Conservation (phyloP, 352 stramenopile species). For the Globisporangium cystogenes region DNA sequence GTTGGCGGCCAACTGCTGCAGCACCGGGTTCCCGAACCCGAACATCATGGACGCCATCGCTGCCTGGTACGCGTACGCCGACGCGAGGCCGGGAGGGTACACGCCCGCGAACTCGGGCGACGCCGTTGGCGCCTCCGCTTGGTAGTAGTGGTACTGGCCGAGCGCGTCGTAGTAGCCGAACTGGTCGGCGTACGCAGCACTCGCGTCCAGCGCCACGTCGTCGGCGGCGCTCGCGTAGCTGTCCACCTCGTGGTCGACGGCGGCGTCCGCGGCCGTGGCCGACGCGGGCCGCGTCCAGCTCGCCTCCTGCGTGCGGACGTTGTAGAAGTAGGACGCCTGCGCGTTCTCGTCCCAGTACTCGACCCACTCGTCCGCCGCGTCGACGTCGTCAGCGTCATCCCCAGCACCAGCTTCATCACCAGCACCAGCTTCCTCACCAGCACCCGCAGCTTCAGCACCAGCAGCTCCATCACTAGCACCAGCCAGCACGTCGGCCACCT, state of each 20-base stretch:
- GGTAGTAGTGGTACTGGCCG: constrained; percentile 83
- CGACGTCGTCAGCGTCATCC: constrained; percentile 5
- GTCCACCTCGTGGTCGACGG: constrained; percentile 40
- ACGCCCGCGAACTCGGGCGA: constrained; percentile 20
- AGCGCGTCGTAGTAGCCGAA: constrained; percentile 80
- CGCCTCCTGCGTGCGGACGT: constrained; percentile 82
- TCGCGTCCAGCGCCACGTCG: too few relatives aligned
- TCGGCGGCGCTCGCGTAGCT: constrained; percentile 24
- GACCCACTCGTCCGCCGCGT: constrained; percentile 64
- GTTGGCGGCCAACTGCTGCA: constrained; percentile 25
- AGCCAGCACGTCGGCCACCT: constrained; percentile 38
- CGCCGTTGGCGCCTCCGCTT: constrained; percentile 34
- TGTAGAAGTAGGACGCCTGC: constrained; percentile 88
- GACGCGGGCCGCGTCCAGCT: constrained; percentile 71
- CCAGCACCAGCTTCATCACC: constrained; percentile 5
- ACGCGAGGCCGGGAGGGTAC: constrained; percentile 49
- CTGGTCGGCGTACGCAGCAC: constrained; percentile 64
- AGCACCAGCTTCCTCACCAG: not conserved
- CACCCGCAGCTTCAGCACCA: not conserved
- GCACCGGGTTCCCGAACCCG: constrained; percentile 34
- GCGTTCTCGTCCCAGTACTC: constrained; percentile 90
- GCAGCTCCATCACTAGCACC: constrained; percentile 1
- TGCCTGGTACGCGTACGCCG: constrained; percentile 55
- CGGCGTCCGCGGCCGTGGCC: constrained; percentile 31
- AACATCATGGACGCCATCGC: constrained; percentile 61